Evolutionary conservation across 202 grass and related monocot species (phyloP).

Genomic region (Sporobolus alterniflorus): DNA sequence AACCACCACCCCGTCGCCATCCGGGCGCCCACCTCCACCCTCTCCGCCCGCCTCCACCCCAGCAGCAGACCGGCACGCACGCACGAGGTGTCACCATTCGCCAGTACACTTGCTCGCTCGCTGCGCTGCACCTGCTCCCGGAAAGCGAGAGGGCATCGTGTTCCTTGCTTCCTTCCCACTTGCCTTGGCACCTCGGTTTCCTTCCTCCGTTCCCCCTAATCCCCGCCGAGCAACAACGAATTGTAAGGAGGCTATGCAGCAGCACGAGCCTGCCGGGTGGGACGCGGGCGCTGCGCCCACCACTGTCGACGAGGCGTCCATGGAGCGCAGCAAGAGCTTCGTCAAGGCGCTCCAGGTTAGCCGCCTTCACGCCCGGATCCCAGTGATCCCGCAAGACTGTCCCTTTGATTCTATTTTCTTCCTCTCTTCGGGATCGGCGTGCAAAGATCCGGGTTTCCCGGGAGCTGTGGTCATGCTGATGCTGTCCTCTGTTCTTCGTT

Average conservation of each 20-base stretch:
- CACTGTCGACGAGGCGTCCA: constrained; percentile 93
- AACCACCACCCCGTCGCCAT: no score
- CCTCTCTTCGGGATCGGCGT: constrained; percentile 12
- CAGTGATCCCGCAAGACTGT: constrained; percentile 18
- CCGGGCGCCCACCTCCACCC: no score
- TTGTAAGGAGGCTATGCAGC: constrained; percentile 22
- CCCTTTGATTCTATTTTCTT: background rate
- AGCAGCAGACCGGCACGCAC: no score
- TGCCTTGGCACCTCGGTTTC: constrained; percentile 11
- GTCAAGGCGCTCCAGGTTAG: constrained; percentile 93
- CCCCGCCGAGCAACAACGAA: background rate
- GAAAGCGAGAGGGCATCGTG: background rate
- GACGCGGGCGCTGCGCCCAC: constrained; percentile 28
- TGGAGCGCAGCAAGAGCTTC: constrained; percentile 99
- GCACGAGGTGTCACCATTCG: no score
- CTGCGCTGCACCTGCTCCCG: no score
- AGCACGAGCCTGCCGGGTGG: constrained; percentile 13
- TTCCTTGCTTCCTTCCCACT: constrained; percentile 37
- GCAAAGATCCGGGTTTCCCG: constrained; percentile 34
- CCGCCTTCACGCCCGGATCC: constrained; percentile 15
- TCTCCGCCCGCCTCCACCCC: no score
- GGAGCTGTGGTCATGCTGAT: constrained; percentile 10
- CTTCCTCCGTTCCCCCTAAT: background rate
- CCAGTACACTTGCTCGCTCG: no score
- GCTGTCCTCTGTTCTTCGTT: background rate